Evolutionary conservation across 2,329 filamentous ascomycete species (phyloP), one percentile per base, ranked within the genome.

Genomic region (Chrysoporthe austroafricana): DNA sequence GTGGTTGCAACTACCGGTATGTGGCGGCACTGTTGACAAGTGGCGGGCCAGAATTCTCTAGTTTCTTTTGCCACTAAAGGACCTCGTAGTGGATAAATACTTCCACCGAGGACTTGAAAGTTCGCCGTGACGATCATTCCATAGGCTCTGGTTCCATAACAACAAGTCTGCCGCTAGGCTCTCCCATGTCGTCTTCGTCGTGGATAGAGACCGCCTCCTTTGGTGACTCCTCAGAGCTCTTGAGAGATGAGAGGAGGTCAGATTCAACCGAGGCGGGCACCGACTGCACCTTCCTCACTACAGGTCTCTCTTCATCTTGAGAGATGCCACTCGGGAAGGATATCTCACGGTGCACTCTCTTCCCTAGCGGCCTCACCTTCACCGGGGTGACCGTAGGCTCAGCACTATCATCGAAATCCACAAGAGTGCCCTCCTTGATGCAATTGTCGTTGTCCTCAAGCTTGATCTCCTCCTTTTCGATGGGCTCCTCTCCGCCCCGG

Each of bases 391-490:
- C 56, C 2, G 68, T 60, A 11, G 69, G 64, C 4, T 66, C 70
- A 46, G 70, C 64, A 13, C 62, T 69, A 4, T 82, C 80, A 60
- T 81, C 83, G 66, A 85, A 72, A 48, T 80, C 78, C 64, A 86
- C 81, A 11, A 86, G 72, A 16, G 68, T 77, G 13, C 78, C 78
- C 8, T 73, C 73, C 68, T 74, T 71, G 5, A 73, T 62, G 4
- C 56, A 74, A 36, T 71, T 74, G 46, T 78, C 78, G 13, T 70
- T 64, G 56, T 79, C 75, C 5, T 72, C 74, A 48, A 79, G 71
- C 64, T 75, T 69, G 32, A 81, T 77, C 48, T 78, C 78, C 3
- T 87, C 85, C 71, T 82, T 84, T 71, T 84, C 83, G 60, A 87
- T 87, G 1, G 74, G 74, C 4, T 77, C 78, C 0, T 77, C 76